Evolutionary conservation across 208 protist species (phyloP).

Genomic region (Dictyostelium gargantuum): DNA sequence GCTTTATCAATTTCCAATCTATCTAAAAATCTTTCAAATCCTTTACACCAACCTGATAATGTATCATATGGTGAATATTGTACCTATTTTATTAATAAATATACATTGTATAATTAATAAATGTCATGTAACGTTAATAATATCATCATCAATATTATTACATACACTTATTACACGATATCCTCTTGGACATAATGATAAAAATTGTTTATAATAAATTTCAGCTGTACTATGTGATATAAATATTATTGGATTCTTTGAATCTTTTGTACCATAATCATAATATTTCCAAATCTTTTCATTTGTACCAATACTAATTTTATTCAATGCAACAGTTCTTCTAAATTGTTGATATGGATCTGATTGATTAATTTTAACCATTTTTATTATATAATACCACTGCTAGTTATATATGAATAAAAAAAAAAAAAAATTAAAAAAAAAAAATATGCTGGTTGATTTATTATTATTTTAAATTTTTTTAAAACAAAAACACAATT

Average conservation of each 20-base stretch:
- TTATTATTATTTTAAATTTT: no score
- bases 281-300: slow-evolving; percentile 75
- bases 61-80: slow-evolving; percentile 60
- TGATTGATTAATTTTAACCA: background rate
- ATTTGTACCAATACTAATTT: slow-evolving; percentile 29
- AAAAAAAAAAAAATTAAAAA: no score
- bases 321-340: background rate
- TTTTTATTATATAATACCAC: background rate
- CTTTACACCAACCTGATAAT: slow-evolving; percentile 67
- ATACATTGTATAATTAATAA: no score
- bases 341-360: slow-evolving; percentile 6
- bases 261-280: slow-evolving; percentile 72
- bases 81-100: slow-evolving; percentile 7
- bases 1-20: slow-evolving; percentile 59
- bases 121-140: background rate
- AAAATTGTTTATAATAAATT: slow-evolving; percentile 72
- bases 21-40: slow-evolving; percentile 76
- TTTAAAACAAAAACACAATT: no score
- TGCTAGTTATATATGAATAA: no score
- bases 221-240: slow-evolving; percentile 70
- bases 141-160: background rate
- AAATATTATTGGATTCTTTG: slow-evolving; percentile 53
- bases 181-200: slow-evolving; percentile 69
- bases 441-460: no score
- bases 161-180: slow-evolving; percentile 66